Evolutionary conservation across 2,329 filamentous ascomycete species (phyloP).

Genomic region (Rhynchosporium agropyri): DNA sequence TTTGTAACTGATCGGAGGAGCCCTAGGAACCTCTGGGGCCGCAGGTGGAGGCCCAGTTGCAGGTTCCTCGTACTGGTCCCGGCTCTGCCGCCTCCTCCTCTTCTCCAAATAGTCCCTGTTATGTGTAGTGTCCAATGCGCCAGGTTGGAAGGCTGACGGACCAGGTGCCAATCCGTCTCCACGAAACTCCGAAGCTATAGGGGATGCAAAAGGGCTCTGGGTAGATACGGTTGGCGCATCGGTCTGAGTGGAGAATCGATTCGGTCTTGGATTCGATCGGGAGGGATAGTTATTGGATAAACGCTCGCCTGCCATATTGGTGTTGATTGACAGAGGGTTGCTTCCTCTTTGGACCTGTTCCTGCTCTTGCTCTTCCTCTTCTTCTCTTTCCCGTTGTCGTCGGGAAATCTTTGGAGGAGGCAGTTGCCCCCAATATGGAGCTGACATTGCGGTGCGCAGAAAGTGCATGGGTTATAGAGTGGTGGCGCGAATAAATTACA

Average conservation of each 20-base stretch:
- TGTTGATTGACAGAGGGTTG: conserved; percentile 34
- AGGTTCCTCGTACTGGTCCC: conserved; percentile 45
- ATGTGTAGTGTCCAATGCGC: conserved; percentile 37
- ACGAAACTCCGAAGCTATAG: conserved; percentile 54
- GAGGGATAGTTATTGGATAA: conserved; percentile 51
- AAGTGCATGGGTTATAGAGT: conserved; percentile 4
- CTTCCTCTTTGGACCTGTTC: conserved; percentile 25
- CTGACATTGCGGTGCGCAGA: conserved; percentile 24
- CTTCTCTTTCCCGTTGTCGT: conserved; percentile 28
- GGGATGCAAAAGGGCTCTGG: conserved; percentile 59
- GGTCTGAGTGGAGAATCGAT: conserved; percentile 56
- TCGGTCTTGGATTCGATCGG: conserved; percentile 30
- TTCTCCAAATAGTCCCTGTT: conserved; percentile 50
- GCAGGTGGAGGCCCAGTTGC: conserved; percentile 46
- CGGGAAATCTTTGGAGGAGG: conserved; percentile 50
- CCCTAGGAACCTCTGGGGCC: conserved; percentile 63
- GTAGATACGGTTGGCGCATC: conserved; percentile 61
- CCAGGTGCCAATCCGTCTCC: conserved; percentile 59
- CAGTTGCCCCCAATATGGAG: conserved; percentile 59
- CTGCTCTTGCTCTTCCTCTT: conserved; percentile 43
- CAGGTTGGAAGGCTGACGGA: conserved; percentile 59
- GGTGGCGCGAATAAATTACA: background rate
- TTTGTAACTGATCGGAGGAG: conserved; percentile 57
- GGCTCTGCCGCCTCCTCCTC: conserved; percentile 48
- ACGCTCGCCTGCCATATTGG: conserved; percentile 31